Evolutionary conservation across 2,329 filamentous ascomycete genomes (phyloP), one percentile per base, ranked within the genome.

Genomic region (Colletotrichum siamense): DNA sequence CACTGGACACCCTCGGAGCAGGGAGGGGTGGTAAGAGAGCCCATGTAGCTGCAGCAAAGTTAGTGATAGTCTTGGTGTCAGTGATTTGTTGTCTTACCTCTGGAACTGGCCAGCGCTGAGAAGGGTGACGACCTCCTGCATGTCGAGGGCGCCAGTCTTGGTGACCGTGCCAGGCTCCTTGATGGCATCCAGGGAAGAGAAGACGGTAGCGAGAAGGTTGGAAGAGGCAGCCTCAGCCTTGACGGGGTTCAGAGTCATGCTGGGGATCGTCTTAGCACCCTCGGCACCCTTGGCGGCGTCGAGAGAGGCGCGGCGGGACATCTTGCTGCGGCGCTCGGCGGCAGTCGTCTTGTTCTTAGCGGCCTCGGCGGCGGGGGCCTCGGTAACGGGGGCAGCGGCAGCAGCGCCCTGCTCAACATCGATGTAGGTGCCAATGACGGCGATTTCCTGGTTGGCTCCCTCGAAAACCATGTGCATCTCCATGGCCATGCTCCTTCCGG

Each of bases 391-490:
- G 6, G 77, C 64, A 57, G 74, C 69, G 4, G 79, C 69, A 36
- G 76, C 80, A 16, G 78, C 78, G 12, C 79, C 79, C 49, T 82
- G 81, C 75, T 83, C 82, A 32, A 87, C 79, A 76, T 87, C 86
- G 77, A 88, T 82, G 81, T 87, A 88, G 65, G 85, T 81, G 65
- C 86, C 87, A 44, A 89, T 81, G 75, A 88, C 87, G 36, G 86
- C 86, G 49, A 88, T 84, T 71, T 87, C 80, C 16, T 82, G 78
- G 44, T 80, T 81, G 15, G 85, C 83, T 16, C 85, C 85, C 80
- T 89, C 85, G 81, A 91, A 91, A 55, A 93, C 91, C 86, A 92
- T 90, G 84, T 93, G 91, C 83, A 88, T 87, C 82, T 91, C 89
- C 86, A 91, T 88, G 30, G 86, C 86, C 79, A 89, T 82, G 79